Evolutionary conservation across 192 early-diverging fungal species (phyloP).

Genomic region (Jimgerdemannia lactiflua): DNA sequence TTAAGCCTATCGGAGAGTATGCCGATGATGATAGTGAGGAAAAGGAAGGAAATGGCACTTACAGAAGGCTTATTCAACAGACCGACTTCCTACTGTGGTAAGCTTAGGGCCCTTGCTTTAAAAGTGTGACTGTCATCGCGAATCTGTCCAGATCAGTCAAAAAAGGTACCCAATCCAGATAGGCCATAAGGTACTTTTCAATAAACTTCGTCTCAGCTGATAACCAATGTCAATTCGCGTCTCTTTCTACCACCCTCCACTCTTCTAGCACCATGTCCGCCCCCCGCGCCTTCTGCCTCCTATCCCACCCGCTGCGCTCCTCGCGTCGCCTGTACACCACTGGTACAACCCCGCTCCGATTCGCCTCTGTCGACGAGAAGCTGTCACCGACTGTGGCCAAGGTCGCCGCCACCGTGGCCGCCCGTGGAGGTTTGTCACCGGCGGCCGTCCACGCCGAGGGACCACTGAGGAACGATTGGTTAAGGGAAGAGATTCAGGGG

Average conservation of each 20-base stretch:
- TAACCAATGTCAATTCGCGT: neutral
- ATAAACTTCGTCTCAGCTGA: too few relatives aligned
- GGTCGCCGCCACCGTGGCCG: conserved; percentile 27
- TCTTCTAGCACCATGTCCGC: conserved; percentile 21
- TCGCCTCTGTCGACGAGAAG: conserved; percentile 38
- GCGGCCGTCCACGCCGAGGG: conserved; percentile 46
- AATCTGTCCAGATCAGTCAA: too few relatives aligned
- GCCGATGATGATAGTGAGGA: too few relatives aligned
- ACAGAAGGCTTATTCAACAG: too few relatives aligned
- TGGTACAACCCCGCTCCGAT: conserved; percentile 32
- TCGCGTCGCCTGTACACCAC: conserved; percentile 37
- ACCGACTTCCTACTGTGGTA: too few relatives aligned
- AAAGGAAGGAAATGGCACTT: too few relatives aligned
- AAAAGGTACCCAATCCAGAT: too few relatives aligned
- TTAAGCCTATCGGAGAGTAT: too few relatives aligned
- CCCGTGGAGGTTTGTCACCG: conserved; percentile 31
- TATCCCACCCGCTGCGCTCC: conserved; percentile 23
- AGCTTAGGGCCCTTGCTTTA: too few relatives aligned
- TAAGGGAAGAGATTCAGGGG: conserved; percentile 63
- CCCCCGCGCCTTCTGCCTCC: conserved; percentile 24
- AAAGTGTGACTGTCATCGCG: too few relatives aligned
- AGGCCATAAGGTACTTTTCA: too few relatives aligned
- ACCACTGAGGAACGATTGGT: conserved; percentile 66
- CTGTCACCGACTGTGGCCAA: conserved; percentile 18
- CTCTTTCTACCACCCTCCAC: conserved; percentile 19